Evolutionary conservation across 169 alveolate genomes (phyloP), one percentile per base, ranked within the genome.

Genomic region (Plasmodium falciparum): DNA sequence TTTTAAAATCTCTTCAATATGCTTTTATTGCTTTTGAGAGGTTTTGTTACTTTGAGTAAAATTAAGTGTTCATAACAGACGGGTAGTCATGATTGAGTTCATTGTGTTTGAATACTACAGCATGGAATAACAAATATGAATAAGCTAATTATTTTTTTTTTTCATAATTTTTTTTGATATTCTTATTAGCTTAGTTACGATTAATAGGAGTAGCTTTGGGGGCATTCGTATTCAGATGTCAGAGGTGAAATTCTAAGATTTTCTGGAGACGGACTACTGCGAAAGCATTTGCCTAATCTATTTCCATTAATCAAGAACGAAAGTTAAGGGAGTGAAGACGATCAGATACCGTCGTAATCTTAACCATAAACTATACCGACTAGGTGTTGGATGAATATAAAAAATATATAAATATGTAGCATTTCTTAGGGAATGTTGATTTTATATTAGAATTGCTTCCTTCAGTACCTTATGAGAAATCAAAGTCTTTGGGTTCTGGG

Each of bases 401-500:
- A n/a, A n/a, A n/a, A n/a, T n/a, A n/a, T n/a, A n/a, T n/a, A n/a
- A n/a, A n/a, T n/a, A n/a, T n/a, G n/a, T n/a, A n/a, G n/a, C n/a
- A n/a, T n/a, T n/a, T n/a, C n/a, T n/a, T n/a, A n/a, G n/a, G n/a
- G n/a, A n/a, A n/a, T n/a, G n/a, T n/a, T n/a, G n/a, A n/a, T n/a
- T n/a, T n/a, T n/a, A n/a, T n/a, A n/a, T n/a, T n/a, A n/a, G n/a
- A n/a, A 59, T 89, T 71, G 93, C 90, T 94, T 76, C 95, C 95
- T 91, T 80, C 96, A 93, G 97, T 96, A 93, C 96, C 97, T 95
- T 95, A 92, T 93, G 98, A 94, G 98, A 97, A 96, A 94, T 89
- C 97, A 93, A 93, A 95, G 97, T 92, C 97, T 95, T 96, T 95
- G 98, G 98, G 97, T 94, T 96, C 97, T 93, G 97, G 98, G 98